Evolutionary conservation across 2,329 filamentous ascomycete species (phyloP).

Genomic region (Pseudopithomyces chartarum): DNA sequence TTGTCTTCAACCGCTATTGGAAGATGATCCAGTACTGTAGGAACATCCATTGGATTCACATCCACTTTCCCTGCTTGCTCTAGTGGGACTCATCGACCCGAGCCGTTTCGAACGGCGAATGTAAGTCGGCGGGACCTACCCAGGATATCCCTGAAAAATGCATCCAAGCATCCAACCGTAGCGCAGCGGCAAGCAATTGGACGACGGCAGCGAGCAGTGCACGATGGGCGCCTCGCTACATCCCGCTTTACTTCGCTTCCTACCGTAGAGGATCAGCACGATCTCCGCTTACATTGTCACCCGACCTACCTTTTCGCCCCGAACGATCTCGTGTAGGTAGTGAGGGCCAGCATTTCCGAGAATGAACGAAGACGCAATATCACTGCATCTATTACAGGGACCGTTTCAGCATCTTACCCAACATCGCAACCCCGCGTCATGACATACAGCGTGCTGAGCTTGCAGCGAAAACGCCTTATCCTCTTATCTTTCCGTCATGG

Average conservation of each 20-base stretch:
- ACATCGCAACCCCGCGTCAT: not conserved
- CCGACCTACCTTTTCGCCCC: too few species aligned
- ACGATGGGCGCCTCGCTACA: not conserved
- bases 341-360: not conserved
- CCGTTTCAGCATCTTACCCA: not conserved
- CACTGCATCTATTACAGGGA: not conserved
- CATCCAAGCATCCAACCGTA: not conserved
- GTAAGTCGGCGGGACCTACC: not conserved
- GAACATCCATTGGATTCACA: not conserved
- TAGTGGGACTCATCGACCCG: not conserved
- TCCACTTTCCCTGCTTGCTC: not conserved
- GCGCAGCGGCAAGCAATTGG: not conserved
- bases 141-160: not conserved
- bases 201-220: not conserved
- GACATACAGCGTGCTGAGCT: constrained; percentile 7
- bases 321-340: too few species aligned
- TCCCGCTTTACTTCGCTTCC: not conserved
- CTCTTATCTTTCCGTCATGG: constrained; percentile 20
- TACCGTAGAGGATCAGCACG: not conserved
- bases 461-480: constrained; percentile 16
- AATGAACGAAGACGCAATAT: not conserved
- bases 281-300: not conserved
- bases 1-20: not conserved
- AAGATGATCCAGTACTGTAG: not conserved
- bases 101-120: not conserved